A percentile compares a stretch with the other conserved stretches of the same genome.
Conservation (phyloP, 371 early-diverging fungal genomes). For the Saksenaea oblongispora region DNA sequence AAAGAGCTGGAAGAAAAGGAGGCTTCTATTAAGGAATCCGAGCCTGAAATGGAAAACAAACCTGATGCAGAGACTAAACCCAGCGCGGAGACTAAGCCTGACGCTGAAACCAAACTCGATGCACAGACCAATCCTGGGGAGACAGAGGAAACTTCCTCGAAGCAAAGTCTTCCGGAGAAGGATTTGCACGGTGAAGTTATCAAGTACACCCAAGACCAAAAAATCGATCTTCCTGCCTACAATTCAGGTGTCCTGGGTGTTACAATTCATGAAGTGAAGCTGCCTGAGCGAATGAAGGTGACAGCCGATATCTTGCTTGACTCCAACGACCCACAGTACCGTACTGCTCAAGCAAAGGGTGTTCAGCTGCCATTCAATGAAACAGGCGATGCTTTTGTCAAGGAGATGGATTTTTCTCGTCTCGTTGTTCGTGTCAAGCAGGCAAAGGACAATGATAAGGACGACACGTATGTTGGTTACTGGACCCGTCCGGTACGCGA, state of each 20-base stretch:
- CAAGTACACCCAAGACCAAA: slow-evolving; percentile 21
- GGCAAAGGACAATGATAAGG: slow-evolving; percentile 17
- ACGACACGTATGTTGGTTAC: slow-evolving; percentile 17
- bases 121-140: not conserved
- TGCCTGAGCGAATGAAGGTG: slow-evolving; percentile 18
- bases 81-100: slow-evolving; percentile 6
- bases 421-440: slow-evolving; percentile 21
- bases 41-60: slow-evolving; percentile 2
- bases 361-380: slow-evolving; percentile 21
- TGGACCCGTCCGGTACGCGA: slow-evolving; percentile 22
- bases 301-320: slow-evolving; percentile 33
- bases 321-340: slow-evolving; percentile 34
- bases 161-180: slow-evolving; percentile 5
- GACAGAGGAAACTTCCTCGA: not conserved
- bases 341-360: slow-evolving; percentile 25
- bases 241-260: slow-evolving; percentile 30
- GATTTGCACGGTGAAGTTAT: slow-evolving; percentile 34
- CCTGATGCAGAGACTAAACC: slow-evolving; percentile 6
- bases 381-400: slow-evolving; percentile 36
- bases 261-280: slow-evolving; percentile 25
- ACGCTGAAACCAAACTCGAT: slow-evolving; percentile 9
- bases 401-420: slow-evolving; percentile 35
- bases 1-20: slow-evolving; percentile 20
- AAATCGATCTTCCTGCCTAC: slow-evolving; percentile 23
- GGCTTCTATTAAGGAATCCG: not conserved